phyloP scores from a whole-genome alignment of 139 green algal genomes.

The Chlamydomonas eustigma region DNA sequence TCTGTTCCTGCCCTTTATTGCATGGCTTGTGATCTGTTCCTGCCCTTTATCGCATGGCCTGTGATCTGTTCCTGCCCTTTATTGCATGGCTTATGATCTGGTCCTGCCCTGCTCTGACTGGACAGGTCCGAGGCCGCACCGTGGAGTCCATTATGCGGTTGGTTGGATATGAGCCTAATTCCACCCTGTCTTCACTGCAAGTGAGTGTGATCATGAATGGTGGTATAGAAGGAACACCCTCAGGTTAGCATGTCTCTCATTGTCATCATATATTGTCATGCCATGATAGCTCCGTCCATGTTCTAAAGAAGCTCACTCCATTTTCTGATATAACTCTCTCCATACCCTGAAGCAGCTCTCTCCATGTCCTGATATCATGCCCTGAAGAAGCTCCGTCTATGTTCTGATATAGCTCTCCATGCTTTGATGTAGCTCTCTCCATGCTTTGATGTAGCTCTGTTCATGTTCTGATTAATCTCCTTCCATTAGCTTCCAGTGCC shows the following conservation, averaged over 20 bases:
- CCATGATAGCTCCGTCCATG: not conserved
- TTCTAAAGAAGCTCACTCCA: no score
- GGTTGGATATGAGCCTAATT: not conserved
- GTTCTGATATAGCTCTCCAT: no score
- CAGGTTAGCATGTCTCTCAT: not conserved
- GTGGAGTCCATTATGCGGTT: constrained; percentile 5
- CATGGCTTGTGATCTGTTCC: not conserved
- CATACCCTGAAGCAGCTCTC: no score
- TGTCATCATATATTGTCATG: not conserved
- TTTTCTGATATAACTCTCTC: no score
- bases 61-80: not conserved
- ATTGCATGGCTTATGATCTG: not conserved
- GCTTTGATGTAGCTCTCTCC: no score
- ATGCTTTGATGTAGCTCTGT: no score
- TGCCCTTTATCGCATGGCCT: not conserved
- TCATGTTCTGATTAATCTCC: no score
- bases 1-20: not conserved
- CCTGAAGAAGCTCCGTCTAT: no score
- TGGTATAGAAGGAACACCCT: not conserved
- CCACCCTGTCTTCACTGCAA: not conserved
- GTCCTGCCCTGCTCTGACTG: not conserved
- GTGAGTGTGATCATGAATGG: not conserved
- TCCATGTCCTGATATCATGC: no score
- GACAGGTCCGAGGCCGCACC: not conserved
- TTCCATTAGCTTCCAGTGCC: no score